Percentiles rank a stretch among this genome's conserved stretches.
phyloP scores from a whole-genome alignment of 768 basidiomycete species.

The Postia placenta region DNA sequence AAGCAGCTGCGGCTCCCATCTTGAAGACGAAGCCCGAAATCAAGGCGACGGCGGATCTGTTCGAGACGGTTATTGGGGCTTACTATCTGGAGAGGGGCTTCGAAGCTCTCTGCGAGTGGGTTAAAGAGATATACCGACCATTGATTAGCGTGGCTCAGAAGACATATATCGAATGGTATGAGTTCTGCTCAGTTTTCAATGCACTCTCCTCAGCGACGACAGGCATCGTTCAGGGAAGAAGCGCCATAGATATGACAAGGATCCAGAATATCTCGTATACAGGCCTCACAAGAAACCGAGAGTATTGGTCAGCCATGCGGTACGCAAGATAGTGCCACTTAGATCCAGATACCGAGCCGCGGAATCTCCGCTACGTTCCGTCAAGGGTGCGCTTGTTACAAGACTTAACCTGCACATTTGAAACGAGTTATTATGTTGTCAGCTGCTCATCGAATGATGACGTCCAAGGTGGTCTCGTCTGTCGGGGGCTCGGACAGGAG shows the following conservation, averaged over 20 bases:
- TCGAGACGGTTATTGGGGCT: conserved; percentile 41
- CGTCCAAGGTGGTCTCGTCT: no score
- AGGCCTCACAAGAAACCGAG: background rate
- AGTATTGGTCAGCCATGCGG: no score
- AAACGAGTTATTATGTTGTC: no score
- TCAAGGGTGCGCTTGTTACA: no score
- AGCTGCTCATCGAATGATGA: no score
- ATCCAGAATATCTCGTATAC: background rate
- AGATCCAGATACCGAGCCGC: no score
- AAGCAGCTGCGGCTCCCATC: conserved; percentile 10
- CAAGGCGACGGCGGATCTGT: conserved; percentile 40
- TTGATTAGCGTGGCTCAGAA: conserved; percentile 28
- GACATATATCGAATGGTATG: conserved; percentile 24
- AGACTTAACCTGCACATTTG: no score
- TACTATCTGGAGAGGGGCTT: conserved; percentile 36
- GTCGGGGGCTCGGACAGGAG: no score
- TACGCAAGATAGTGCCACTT: no score
- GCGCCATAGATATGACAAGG: background rate
- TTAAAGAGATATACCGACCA: conserved; percentile 31
- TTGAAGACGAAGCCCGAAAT: conserved; percentile 13
- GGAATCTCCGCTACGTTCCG: no score
- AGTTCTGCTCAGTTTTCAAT: background rate
- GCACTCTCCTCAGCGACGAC: background rate
- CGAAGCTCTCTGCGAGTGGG: conserved; percentile 32
- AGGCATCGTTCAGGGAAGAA: background rate